A percentile compares a stretch with the other conserved stretches of the same genome.
phyloP scores from a whole-genome alignment of 176 grass and related monocot genomes.

The Aechmea fasciata region DNA sequence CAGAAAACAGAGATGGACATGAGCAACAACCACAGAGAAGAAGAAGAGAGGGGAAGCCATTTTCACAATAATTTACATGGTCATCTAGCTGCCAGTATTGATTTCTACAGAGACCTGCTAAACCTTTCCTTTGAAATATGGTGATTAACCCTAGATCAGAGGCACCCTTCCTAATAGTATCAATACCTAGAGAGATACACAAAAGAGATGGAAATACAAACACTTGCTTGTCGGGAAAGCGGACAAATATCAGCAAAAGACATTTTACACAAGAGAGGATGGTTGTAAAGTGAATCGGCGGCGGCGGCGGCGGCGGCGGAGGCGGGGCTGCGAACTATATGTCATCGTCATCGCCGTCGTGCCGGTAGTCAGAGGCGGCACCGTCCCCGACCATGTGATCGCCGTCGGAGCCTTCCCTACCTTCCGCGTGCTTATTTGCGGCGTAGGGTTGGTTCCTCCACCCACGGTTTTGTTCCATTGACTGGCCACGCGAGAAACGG shows the following conservation, averaged over 20 bases:
- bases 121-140: too few relatives aligned
- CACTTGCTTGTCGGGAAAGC: too few relatives aligned
- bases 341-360: slow-evolving; percentile 11
- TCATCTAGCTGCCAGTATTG: not conserved
- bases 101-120: not conserved
- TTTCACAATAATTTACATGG: slow-evolving; percentile 4
- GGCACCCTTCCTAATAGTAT: not conserved
- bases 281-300: too few relatives aligned
- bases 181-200: not conserved
- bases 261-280: not conserved
- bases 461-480: slow-evolving; percentile 32
- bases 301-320: not conserved
- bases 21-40: not conserved
- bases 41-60: not conserved
- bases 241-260: not conserved
- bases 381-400: slow-evolving; percentile 6
- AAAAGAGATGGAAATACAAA: not conserved
- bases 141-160: not conserved
- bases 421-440: slow-evolving; percentile 33
- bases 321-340: not conserved
- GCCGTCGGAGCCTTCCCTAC: slow-evolving; percentile 15
- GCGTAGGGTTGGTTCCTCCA: slow-evolving; percentile 29
- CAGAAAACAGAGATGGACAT: not conserved
- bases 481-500: slow-evolving; percentile 19
- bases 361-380: not conserved